Base-by-base conservation (phyloP, 2,329 filamentous ascomycete species). In the Sclerotinia spermophila region DNA sequence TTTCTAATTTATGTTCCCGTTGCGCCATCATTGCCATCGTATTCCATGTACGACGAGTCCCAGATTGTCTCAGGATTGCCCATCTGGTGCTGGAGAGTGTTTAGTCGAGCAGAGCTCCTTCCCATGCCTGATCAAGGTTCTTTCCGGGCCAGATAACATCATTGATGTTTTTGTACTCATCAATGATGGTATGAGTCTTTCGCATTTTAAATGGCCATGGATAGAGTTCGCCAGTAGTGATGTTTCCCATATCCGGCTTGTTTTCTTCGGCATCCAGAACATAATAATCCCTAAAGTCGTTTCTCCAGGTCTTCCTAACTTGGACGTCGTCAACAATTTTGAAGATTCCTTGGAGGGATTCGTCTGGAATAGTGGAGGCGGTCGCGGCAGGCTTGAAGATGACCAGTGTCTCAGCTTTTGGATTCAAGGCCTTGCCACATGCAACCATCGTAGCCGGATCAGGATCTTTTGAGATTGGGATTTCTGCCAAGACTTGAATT, bases 171-270 rank as follows among this genome's bases (percentile, higher is more conserved):
- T n/a, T 27, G 11, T 66, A 53, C 6, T 38, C 15, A 30, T 66
- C 45, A 27, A 66, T 24, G 45, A 53, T 40, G 35, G 15, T 53
- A 38, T 66, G 27, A 30, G 24, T 35, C n/a, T 38, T n/a, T 30
- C n/a, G n/a, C 24, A 66, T 66, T 19, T 24, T 33, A 38, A 53
- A 5, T 10, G 62, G 62, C 62, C 62, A 66, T 27, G 62, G n/a
- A 10, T 40, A 66, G 1, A 30, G 15, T 2, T 53, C 42, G 17
- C 62, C 62, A 17, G 33, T 65, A 4, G 33, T 40, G 15, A 53
- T 65, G 1, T 53, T 27, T 30, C 17, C 45, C 45, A 53, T 38
- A 13, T 64, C 24, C 4, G n/a, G 38, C 11, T 19, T 19, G 17
- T 19, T n/a, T 42, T 42, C 19, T 40, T 40, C 24, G 5, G 33